phyloP scores from a whole-genome alignment of 2,329 filamentous ascomycete species.

The Ambrosiella beaveri region DNA sequence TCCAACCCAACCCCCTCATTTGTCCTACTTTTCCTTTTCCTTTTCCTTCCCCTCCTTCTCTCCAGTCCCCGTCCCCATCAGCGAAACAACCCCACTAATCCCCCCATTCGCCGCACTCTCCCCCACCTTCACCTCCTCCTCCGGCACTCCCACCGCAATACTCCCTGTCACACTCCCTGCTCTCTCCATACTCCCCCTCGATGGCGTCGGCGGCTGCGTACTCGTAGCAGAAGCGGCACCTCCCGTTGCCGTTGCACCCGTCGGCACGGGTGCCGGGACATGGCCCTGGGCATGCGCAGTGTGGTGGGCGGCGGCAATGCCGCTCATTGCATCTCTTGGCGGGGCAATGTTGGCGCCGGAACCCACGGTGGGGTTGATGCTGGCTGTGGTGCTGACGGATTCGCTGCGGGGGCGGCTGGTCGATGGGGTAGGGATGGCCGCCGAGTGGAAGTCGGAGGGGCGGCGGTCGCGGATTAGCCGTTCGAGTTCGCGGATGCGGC shows the following conservation, averaged over 20 bases:
- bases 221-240: slow-evolving; percentile 14
- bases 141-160: slow-evolving; percentile 36
- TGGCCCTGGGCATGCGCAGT: slow-evolving; percentile 1
- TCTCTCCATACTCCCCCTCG: slow-evolving; percentile 25
- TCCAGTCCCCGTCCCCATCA: background rate
- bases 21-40: background rate
- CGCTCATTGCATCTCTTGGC: slow-evolving; percentile 9
- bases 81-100: slow-evolving; percentile 12
- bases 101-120: slow-evolving; percentile 41
- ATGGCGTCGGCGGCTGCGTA: slow-evolving; percentile 18
- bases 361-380: slow-evolving; percentile 21
- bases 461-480: slow-evolving; percentile 32
- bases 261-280: background rate
- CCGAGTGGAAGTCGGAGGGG: slow-evolving; percentile 24
- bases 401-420: slow-evolving; percentile 31
- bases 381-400: slow-evolving; percentile 35
- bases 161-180: slow-evolving; percentile 28
- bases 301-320: background rate
- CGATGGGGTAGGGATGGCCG: slow-evolving; percentile 16
- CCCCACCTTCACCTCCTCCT: slow-evolving; percentile 42
- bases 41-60: background rate
- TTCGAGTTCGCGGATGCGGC: slow-evolving; percentile 45
- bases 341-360: slow-evolving; percentile 14
- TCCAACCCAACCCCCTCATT: background rate
- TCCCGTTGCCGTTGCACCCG: slow-evolving; percentile 16